Evolutionary conservation across 108 stramenopile genomes (phyloP), one percentile per base, ranked within the genome.

Genomic region (Nannochloropsis granulata): DNA sequence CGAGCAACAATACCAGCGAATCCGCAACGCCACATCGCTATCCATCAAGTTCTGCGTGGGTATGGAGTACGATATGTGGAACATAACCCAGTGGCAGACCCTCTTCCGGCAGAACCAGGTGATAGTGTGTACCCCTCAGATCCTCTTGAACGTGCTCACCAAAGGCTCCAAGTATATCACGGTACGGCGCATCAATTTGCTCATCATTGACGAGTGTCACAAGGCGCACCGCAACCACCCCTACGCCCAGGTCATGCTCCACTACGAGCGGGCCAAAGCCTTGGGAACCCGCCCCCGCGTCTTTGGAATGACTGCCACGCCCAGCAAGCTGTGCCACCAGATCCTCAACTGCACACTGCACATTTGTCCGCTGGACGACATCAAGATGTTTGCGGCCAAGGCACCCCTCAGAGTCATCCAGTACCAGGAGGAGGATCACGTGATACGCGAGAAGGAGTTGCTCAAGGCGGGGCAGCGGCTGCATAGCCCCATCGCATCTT

Each of bases 191-290:
- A 71, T 71, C 56, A 71, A 71, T 71, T 71, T 88, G n/a, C 34
- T 88, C 24, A 56, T 88, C 16, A 56, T 88, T 14, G 87, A 88
- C 71, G 87, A 88, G 84, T 88, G 87, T 78, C 87, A 88, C 84
- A 44, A 82, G 78, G 87, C 87, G 16, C 46, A 81, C 43, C 84
- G 84, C 25, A 85, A 84, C 44, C 87, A 88, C 44, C 87, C 84
- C n/a, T 88, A 88, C 45, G 87, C 87, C 2, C 84, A 80, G 19
- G 43, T 88, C 43, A 88, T 88, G 87, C 81, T 13, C 9, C 82
- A 79, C 25, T 88, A 88, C 82, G 43, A 14, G 44, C 84, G 81
- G 43, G 84, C 79, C 7, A 11, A n/a, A 16, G 56, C 21, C n/a
- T n/a, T 7, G n/a, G 56, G 56, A n/a, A 16, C 56, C n/a, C n/a